phyloP scores from a whole-genome alignment of 2,329 filamentous ascomycete genomes.

The Hymenoscyphus albidus region DNA sequence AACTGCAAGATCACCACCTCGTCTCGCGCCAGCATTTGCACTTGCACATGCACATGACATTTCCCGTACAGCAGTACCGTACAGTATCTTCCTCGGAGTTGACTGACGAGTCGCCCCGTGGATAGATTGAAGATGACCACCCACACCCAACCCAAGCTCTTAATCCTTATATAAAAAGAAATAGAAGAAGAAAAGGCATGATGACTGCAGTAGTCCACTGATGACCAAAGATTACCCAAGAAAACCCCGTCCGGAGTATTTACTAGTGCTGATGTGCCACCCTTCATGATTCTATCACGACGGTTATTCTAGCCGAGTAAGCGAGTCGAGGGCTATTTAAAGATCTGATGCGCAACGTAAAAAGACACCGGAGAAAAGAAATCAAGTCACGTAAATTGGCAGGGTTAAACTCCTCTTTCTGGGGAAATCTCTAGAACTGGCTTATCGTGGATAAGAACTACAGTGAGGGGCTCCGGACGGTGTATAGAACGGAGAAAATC shows the following conservation, averaged over 20 bases:
- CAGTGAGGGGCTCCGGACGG: neutral
- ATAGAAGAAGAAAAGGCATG: neutral
- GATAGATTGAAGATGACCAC: neutral
- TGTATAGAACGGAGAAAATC: neutral
- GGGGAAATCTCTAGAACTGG: neutral
- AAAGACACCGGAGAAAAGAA: neutral
- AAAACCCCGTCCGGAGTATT: neutral
- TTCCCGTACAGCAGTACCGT: no score
- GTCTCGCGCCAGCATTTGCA: neutral
- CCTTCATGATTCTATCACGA: neutral
- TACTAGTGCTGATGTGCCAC: neutral
- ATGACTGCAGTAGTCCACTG: neutral
- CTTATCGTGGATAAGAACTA: neutral
- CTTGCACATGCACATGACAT: no score
- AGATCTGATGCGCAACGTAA: neutral
- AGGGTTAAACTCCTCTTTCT: neutral
- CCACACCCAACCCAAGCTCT: neutral
- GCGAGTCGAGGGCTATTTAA: neutral
- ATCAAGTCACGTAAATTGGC: neutral
- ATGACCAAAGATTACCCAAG: neutral
- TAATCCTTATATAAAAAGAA: neutral
- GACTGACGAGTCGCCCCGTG: neutral
- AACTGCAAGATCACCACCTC: constrained; percentile 1
- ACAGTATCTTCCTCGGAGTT: neutral
- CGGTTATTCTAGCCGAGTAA: neutral